Evolutionary conservation across 2,329 filamentous ascomycete species (phyloP).

Genomic region (Raffaelea ambrosiae): DNA sequence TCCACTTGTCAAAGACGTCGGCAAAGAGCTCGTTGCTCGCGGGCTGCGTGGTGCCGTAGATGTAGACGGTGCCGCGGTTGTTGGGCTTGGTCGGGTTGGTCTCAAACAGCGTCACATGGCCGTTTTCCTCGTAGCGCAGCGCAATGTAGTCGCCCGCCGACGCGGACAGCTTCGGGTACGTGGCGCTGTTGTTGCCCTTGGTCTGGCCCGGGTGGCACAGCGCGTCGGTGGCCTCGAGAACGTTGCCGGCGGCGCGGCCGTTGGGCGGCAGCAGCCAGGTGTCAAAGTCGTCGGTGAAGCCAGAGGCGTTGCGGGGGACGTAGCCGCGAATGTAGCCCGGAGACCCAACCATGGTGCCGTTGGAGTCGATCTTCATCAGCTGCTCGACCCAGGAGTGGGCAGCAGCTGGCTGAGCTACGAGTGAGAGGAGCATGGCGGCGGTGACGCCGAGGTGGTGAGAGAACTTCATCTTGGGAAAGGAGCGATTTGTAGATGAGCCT

Average conservation of each 20-base stretch:
- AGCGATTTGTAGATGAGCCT: no score
- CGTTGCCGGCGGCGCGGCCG: conserved; percentile 36
- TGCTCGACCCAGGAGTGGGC: conserved; percentile 82
- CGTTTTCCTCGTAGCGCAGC: conserved; percentile 65
- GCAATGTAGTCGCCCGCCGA: conserved; percentile 55
- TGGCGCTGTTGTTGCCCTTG: conserved; percentile 45
- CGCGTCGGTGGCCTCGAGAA: conserved; percentile 37
- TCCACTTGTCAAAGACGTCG: conserved; percentile 75
- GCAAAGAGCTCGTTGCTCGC: conserved; percentile 37
- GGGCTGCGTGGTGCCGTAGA: conserved; percentile 62
- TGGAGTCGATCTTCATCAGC: conserved; percentile 59
- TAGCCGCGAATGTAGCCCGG: conserved; percentile 71
- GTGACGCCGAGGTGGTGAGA: neutral
- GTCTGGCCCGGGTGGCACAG: conserved; percentile 60
- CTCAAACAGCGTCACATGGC: conserved; percentile 57
- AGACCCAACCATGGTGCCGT: conserved; percentile 63
- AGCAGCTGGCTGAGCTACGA: conserved; percentile 16
- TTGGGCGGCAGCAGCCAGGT: conserved; percentile 54
- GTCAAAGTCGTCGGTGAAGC: conserved; percentile 50
- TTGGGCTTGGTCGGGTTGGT: conserved; percentile 49
- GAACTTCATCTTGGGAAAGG: conserved; percentile 9
- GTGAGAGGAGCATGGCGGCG: neutral
- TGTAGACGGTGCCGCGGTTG: conserved; percentile 63
- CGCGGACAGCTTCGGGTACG: conserved; percentile 55
- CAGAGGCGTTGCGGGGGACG: conserved; percentile 44